phyloP scores from a whole-genome alignment of 495 filamentous ascomycete species.

The Penicillium silybi region DNA sequence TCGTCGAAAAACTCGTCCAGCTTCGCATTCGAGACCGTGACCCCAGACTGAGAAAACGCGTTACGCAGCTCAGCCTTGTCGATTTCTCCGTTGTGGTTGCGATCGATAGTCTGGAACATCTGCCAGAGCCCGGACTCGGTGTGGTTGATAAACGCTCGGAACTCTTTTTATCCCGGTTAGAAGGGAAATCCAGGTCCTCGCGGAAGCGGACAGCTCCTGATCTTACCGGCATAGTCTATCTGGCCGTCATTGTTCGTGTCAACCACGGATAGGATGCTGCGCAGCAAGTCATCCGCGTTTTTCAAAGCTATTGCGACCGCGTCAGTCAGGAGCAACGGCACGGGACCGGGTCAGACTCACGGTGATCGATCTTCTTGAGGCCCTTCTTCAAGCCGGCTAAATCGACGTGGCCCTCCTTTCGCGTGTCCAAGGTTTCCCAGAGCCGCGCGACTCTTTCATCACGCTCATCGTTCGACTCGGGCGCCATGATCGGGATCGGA shows the following conservation, averaged over 20 bases:
- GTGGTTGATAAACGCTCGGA: slow-evolving; percentile 77
- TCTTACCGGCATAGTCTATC: slow-evolving; percentile 82
- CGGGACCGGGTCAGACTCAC: slow-evolving; percentile 51
- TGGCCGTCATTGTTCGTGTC: slow-evolving; percentile 83
- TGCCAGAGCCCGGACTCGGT: slow-evolving; percentile 77
- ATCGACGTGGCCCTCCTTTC: slow-evolving; percentile 73
- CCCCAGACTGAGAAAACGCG: slow-evolving; percentile 74
- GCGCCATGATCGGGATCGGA: slow-evolving; percentile 40
- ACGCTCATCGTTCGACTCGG: slow-evolving; percentile 66
- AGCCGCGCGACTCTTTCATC: slow-evolving; percentile 74
- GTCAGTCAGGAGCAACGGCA: slow-evolving; percentile 30
- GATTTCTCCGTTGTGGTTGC: slow-evolving; percentile 80
- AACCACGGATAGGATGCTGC: slow-evolving; percentile 70
- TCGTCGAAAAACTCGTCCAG: slow-evolving; percentile 82
- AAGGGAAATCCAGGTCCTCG: slow-evolving; percentile 7
- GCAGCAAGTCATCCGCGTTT: slow-evolving; percentile 85
- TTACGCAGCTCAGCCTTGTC: slow-evolving; percentile 76
- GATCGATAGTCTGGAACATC: slow-evolving; percentile 85
- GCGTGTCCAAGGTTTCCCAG: slow-evolving; percentile 76
- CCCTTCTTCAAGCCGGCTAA: slow-evolving; percentile 78
- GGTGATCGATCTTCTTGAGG: slow-evolving; percentile 85
- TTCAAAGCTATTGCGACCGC: slow-evolving; percentile 66
- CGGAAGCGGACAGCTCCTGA: slow-evolving; percentile 18
- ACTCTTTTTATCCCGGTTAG: slow-evolving; percentile 68
- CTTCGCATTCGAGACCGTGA: slow-evolving; percentile 71